Evolutionary conservation across 129 eudicot genomes (phyloP), one percentile per base, ranked within the genome.

Genomic region (Flaveria robusta): DNA sequence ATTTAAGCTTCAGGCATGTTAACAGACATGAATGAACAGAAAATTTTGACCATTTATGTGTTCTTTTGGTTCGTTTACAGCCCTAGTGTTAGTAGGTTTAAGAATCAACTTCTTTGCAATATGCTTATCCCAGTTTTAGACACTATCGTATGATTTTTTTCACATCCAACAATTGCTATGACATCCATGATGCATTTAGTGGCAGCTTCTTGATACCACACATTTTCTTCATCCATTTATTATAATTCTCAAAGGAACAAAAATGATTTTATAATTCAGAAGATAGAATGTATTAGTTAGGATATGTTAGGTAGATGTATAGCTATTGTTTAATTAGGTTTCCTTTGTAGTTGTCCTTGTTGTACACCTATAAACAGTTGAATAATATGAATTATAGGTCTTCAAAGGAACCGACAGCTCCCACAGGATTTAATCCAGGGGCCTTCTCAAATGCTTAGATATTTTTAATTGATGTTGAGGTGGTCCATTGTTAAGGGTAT

Each of bases 391-490:
- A 47, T 47, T 47, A 12, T 47, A 47, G n/a, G 52, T 47, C n/a
- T 70, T 26, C 62, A 27, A 62, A 62, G n/a, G 29, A 74, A 60
- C 26, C 60, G 2, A 37, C 7, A 46, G 62, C 26, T 7, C 20
- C 12, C 34, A 23, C 52, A 47, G 7, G 52, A 41, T 41, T 23
- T 2, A 12, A 58, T 13, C 68, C 69, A 12, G 43, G 68, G 68
- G 63, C n/a, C 59, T 14, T 22, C 16, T 23, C n/a, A 59, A 41
- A 74, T 60, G 11, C 64, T 72, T 31, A 31, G 47, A 71, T 15
- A n/a, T 26, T 18, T 64, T 46, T 0, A 64, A 11, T 20, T 49
- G 50, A 75, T 29, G 58, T 23, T 42, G 9, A 64, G 60, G 62
- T 18, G 31, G 39, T 50, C 12, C 41, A 50, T 39, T 37, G 43